Percentiles rank a stretch among this genome's conserved stretches.
These are phyloP conservation scores for Russula olivacea DNA, from an alignment of 768 basidiomycete species.

Conservation along the genomic window DNA sequence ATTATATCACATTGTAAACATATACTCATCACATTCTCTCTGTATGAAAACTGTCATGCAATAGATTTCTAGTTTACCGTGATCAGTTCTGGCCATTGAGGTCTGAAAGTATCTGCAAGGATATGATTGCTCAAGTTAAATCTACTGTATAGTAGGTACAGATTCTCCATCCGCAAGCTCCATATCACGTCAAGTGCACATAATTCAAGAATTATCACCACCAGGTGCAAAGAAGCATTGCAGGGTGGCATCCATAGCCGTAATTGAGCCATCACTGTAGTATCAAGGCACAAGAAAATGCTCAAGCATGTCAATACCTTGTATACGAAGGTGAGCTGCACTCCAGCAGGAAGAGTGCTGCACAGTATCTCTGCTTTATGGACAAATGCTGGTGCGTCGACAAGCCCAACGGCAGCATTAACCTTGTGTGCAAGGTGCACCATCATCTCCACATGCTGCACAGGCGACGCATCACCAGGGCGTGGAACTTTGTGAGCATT, in stretches of 20 bases:
- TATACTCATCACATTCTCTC: not conserved
- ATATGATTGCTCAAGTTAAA: not conserved
- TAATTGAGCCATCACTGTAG: slow-evolving; percentile 43
- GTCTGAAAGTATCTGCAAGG: not conserved
- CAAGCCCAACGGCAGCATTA: slow-evolving; percentile 65
- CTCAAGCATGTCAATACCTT: slow-evolving; percentile 82
- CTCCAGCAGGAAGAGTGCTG: slow-evolving; percentile 41
- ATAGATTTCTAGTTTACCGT: slow-evolving; percentile 2
- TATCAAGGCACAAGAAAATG: slow-evolving; percentile 73
- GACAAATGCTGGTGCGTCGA: slow-evolving; percentile 86
- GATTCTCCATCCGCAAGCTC: slow-evolving; percentile 28
- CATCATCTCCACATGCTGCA: slow-evolving; percentile 90
- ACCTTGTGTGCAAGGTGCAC: slow-evolving; percentile 51
- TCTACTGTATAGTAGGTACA: slow-evolving; percentile 40
- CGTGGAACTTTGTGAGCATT: slow-evolving; percentile 81
- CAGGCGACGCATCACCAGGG: slow-evolving; percentile 61
- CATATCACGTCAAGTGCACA: slow-evolving; percentile 57
- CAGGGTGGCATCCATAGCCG: slow-evolving; percentile 52
- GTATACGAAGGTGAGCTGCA: slow-evolving; percentile 61
- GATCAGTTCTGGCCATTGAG: not conserved
- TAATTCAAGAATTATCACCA: slow-evolving; percentile 54
- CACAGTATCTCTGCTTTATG: slow-evolving; percentile 64
- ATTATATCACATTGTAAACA: slow-evolving; percentile 7
- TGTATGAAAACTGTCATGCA: not conserved
- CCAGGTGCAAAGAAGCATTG: slow-evolving; percentile 50